Conservation (phyloP, 805 yeast genomes). For the Priceomyces carsonii region DNA sequence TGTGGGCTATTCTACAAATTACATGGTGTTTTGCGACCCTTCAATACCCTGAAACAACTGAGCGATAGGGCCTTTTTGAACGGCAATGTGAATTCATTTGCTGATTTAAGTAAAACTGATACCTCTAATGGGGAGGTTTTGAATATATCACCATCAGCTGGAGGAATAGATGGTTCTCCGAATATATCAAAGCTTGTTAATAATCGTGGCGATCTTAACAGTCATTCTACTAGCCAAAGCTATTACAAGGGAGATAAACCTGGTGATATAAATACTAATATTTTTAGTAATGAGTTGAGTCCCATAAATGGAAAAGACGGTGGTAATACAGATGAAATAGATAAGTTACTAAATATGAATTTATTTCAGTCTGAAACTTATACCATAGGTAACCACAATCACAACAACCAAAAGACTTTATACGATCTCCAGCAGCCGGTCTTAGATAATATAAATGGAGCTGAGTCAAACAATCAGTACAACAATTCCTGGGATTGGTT, state of each 20-base stretch:
- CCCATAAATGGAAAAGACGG: not conserved
- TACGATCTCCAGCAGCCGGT: slow-evolving; percentile 14
- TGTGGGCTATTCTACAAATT: slow-evolving; percentile 47
- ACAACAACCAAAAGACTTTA: slow-evolving; percentile 1
- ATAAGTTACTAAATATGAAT: slow-evolving; percentile 39
- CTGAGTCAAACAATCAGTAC: slow-evolving; percentile 15
- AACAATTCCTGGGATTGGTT: slow-evolving; percentile 40
- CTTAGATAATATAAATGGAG: slow-evolving; percentile 26
- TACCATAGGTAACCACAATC: slow-evolving; percentile 18
- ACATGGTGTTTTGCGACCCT: slow-evolving; percentile 46
- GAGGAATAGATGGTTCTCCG: too few species aligned
- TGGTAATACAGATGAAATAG: slow-evolving; percentile 36
- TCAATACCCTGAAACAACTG: slow-evolving; percentile 19
- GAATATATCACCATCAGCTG: too few species aligned
- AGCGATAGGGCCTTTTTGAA: slow-evolving; percentile 24
- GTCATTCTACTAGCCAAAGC: too few species aligned
- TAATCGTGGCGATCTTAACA: too few species aligned
- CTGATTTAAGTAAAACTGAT: slow-evolving; percentile 12
- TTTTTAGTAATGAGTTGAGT: slow-evolving; percentile 2
- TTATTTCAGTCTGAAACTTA: slow-evolving; percentile 37
- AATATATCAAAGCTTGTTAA: too few species aligned
- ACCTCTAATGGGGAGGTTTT: slow-evolving; percentile 7
- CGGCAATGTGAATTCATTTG: slow-evolving; percentile 24
- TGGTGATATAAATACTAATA: not conserved
- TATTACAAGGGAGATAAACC: not conserved